Conservation (phyloP, 306 rosid genomes). For the Urtica urens region DNA sequence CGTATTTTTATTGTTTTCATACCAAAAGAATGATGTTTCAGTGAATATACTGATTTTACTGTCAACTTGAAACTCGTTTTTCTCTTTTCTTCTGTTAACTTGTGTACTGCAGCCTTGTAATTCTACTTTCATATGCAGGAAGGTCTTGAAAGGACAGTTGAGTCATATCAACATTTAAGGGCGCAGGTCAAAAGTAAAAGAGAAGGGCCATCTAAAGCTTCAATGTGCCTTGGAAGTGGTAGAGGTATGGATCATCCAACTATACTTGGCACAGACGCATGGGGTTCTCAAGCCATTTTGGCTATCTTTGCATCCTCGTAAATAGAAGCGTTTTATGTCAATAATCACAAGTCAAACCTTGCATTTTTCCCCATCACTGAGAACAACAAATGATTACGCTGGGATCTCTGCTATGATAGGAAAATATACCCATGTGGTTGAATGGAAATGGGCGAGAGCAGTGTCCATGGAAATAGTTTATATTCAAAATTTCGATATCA, state of each 20-base stretch:
- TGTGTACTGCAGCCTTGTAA: not conserved
- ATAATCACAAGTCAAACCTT: too few species aligned
- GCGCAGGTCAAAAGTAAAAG: conserved; percentile 50
- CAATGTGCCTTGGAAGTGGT: conserved; percentile 70
- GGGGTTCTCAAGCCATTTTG: too few species aligned
- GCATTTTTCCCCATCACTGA: too few species aligned
- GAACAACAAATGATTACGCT: too few species aligned
- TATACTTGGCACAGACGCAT: too few species aligned
- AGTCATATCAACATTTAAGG: conserved; percentile 71
- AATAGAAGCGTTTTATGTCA: not conserved
- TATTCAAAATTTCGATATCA: too few species aligned
- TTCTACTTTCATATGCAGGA: conserved; percentile 46
- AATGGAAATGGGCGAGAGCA: too few species aligned
- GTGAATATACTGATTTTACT: not conserved
- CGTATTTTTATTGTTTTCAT: not conserved
- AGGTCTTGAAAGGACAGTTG: conserved; percentile 73
- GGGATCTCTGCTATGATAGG: not conserved
- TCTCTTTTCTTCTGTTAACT: not conserved
- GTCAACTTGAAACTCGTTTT: not conserved
- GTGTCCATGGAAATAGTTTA: too few species aligned
- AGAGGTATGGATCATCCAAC: conserved; percentile 41
- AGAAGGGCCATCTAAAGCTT: conserved; percentile 83
- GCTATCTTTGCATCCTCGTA: not conserved
- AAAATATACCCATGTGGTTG: too few species aligned
- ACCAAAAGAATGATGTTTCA: too few species aligned